These are phyloP conservation scores for Yamadazyma diddensiae DNA, from an alignment of 1,139 yeast species.

Conservation along the genomic window DNA sequence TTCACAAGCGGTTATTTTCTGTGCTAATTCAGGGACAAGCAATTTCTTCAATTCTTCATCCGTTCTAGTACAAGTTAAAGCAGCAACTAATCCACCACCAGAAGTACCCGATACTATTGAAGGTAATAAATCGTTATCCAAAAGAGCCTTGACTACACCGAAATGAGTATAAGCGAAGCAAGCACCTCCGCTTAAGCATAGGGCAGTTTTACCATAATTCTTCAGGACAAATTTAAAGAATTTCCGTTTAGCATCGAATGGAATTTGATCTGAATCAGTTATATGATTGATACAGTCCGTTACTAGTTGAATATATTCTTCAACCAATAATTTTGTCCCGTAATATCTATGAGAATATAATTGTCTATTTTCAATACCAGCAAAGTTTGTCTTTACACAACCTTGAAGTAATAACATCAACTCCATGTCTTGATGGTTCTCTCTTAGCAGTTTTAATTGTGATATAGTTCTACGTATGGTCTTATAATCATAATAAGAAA, in stretches of 20 bases:
- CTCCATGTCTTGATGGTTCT: slow-evolving; percentile 37
- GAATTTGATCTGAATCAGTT: slow-evolving; percentile 34
- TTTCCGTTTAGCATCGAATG: slow-evolving; percentile 41
- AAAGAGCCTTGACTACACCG: slow-evolving; percentile 69
- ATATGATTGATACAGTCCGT: slow-evolving; percentile 46
- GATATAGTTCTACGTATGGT: slow-evolving; percentile 51
- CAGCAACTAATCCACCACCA: slow-evolving; percentile 82
- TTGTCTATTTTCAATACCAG: slow-evolving; percentile 72
- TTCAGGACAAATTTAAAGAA: slow-evolving; percentile 59
- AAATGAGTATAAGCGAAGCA: slow-evolving; percentile 76
- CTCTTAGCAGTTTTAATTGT: slow-evolving; percentile 39
- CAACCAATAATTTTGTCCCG: slow-evolving; percentile 67
- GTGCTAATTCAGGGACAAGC: slow-evolving; percentile 60
- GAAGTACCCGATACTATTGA: slow-evolving; percentile 74
- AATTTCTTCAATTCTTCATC: slow-evolving; percentile 59
- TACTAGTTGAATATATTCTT: slow-evolving; percentile 54
- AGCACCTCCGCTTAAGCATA: slow-evolving; percentile 79
- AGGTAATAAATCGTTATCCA: slow-evolving; percentile 67
- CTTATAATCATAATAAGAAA: slow-evolving; percentile 67
- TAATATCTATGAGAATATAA: slow-evolving; percentile 72
- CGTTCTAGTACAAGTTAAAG: slow-evolving; percentile 67
- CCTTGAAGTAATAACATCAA: slow-evolving; percentile 59
- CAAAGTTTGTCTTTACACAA: slow-evolving; percentile 70
- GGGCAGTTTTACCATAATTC: slow-evolving; percentile 71
- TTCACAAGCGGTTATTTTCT: slow-evolving; percentile 69